Conservation (phyloP, 306 rosid genomes). For the Quercus berberidifolia region DNA sequence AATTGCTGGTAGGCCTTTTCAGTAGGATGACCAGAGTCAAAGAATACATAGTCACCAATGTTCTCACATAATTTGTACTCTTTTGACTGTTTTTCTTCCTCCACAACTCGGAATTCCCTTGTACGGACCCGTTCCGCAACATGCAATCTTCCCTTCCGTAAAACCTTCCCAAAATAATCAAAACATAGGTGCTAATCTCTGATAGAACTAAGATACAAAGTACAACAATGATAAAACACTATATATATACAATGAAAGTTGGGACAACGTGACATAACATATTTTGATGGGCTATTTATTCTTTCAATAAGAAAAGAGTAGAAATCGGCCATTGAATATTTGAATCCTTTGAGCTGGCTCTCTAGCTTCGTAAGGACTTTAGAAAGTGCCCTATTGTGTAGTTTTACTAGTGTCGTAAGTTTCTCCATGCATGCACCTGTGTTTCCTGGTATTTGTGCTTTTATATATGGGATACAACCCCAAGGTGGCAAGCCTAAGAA, state of each 20-base stretch:
- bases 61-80: slow-evolving; percentile 31
- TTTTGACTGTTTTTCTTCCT: slow-evolving; percentile 20
- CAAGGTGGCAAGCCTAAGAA: slow-evolving; percentile 15
- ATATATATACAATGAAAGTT: background rate
- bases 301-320: background rate
- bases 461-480: slow-evolving; percentile 19
- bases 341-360: background rate
- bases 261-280: background rate
- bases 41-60: slow-evolving; percentile 30
- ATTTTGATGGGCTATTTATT: background rate
- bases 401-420: slow-evolving; percentile 6
- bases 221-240: too few species aligned
- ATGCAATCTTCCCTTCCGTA: slow-evolving; percentile 36
- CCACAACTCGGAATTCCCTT: slow-evolving; percentile 50
- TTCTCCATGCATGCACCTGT: slow-evolving; percentile 19
- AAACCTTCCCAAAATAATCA: slow-evolving; percentile 13
- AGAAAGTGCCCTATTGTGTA: slow-evolving; percentile 22
- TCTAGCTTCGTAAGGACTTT: slow-evolving; percentile 16
- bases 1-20: slow-evolving; percentile 30
- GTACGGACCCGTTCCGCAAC: slow-evolving; percentile 43
- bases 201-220: too few species aligned
- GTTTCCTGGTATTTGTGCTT: background rate
- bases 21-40: slow-evolving; percentile 42
- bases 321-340: background rate
- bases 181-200: background rate